Base-by-base conservation (phyloP, 2,329 filamentous ascomycete species). In the Colletotrichum kahawae region DNA sequence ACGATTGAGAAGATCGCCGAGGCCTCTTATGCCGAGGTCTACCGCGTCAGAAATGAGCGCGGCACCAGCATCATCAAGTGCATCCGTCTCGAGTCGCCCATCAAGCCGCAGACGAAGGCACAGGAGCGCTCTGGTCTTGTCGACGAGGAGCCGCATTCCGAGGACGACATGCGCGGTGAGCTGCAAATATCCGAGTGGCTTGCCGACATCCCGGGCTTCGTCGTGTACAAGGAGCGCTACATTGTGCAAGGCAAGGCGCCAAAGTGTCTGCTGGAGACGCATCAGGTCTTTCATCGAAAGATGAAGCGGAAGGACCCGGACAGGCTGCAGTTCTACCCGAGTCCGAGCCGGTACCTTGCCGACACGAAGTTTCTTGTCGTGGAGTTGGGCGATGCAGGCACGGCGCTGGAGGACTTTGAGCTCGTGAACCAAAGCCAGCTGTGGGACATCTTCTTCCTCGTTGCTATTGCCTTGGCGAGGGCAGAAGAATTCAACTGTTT, bases 21-120 rank as follows among this genome's bases (percentile, higher is more conserved):
- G 80, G 91, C 92, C 7, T 93, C 92, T 3, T 93, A 90, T 78
- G 91, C 92, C 7, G 92, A 93, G 80, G 91, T 93, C 12, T 93
- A 93, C 78, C 90, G 91, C 12, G 87, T 93, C 77, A 89, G 85
- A 62, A 93, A 92, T 79, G 84, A 87, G 59, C 85, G 87, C 18
- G 91, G 91, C 10, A 91, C 89, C 31, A 92, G 90, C 80, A 92
- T 93, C 79, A 90, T 93, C 82, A 93, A 93, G 78, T 88, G 90
- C 24, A 91, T 93, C 73, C 88, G 91, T 3, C 86, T 93, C 12
- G 82, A 88, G 13, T 92, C 90, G 1, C 89, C 90, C 5, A 90
- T 92, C 74, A 90, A 88, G 75, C 80, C 89, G 0, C 89, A 91
- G 78, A 92, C 90, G 9, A 91, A 90, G 74, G 82, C 88, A 0